Conservation (phyloP, 257 asterid genomes). For the Buddleja alternifolia region DNA sequence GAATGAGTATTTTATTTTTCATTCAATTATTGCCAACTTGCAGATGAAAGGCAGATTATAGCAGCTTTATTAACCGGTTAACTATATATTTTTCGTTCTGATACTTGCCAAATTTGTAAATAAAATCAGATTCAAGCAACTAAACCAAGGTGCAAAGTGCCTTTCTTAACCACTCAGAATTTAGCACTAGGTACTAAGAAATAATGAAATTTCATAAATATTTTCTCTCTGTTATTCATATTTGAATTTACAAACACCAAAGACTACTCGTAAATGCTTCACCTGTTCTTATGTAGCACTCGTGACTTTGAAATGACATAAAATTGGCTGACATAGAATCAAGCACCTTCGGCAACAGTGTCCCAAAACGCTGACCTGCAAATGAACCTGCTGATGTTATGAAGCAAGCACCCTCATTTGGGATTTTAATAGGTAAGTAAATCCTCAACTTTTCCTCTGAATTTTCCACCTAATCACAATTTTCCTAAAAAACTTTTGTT, state of each 20-base stretch:
- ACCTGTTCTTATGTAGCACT: constrained; percentile 94
- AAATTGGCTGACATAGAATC: constrained; percentile 68
- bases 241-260: constrained; percentile 28
- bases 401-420: constrained; percentile 9
- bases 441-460: constrained; percentile 3
- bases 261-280: constrained; percentile 31
- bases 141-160: constrained; percentile 1
- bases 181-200: constrained; percentile 8
- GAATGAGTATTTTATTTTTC: not conserved
- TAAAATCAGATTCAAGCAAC: constrained; percentile 21
- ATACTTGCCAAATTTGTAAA: constrained; percentile 20
- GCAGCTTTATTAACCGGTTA: not conserved
- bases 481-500: constrained; percentile 2
- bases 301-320: constrained; percentile 69
- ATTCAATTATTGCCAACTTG: constrained; percentile 11
- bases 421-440: not conserved
- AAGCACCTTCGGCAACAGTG: constrained; percentile 72
- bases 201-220: constrained; percentile 12
- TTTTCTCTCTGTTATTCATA: not conserved
- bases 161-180: constrained; percentile 8
- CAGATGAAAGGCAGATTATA: constrained; percentile 22
- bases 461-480: constrained; percentile 6
- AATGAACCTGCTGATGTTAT: constrained; percentile 32
- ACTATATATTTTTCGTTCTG: constrained; percentile 17
- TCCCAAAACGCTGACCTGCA: constrained; percentile 72